A percentile compares a stretch with the other conserved stretches of the same genome.
phyloP scores from a whole-genome alignment of 2,329 filamentous ascomycete genomes.

The Ceratocystis diversiconidia region DNA sequence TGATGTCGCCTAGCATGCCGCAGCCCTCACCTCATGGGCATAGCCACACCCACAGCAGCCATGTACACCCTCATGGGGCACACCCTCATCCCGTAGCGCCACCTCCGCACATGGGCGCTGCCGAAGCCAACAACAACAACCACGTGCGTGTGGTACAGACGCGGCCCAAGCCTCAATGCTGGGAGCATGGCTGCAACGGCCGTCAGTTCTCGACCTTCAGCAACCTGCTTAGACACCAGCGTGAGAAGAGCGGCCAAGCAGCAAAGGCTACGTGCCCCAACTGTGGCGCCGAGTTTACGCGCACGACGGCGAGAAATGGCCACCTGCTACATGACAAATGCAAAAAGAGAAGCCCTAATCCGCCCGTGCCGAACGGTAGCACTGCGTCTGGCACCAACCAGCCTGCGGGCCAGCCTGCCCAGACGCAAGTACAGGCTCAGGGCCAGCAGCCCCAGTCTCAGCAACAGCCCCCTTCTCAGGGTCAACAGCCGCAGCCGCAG shows the following conservation, averaged over 20 bases:
- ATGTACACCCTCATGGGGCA: constrained; percentile 21
- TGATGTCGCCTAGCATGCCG: constrained; percentile 17
- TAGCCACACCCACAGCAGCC: constrained; percentile 25
- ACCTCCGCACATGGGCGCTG: constrained; percentile 13
- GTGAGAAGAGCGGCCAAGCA: constrained; percentile 85
- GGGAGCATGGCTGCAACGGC: constrained; percentile 93
- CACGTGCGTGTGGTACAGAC: constrained; percentile 58
- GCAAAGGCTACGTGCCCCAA: constrained; percentile 79
- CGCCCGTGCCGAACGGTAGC: constrained; percentile 1
- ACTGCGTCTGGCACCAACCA: constrained; percentile 6
- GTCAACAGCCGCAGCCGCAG: not conserved
- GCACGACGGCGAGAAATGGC: constrained; percentile 76
- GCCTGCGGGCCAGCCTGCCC: not conserved
- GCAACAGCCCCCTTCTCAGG: not conserved
- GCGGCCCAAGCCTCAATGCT: constrained; percentile 87
- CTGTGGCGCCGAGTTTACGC: constrained; percentile 85
- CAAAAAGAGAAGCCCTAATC: constrained; percentile 40
- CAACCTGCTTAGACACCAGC: constrained; percentile 81
- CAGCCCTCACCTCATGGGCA: constrained; percentile 16
- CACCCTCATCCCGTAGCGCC: constrained; percentile 13
- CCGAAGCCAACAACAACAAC: constrained; percentile 21
- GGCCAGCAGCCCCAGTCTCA: not conserved
- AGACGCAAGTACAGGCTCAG: not conserved
- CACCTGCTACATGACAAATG: constrained; percentile 82
- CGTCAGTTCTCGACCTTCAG: constrained; percentile 93